Evolutionary conservation across 2,329 filamentous ascomycete species (phyloP).

Genomic region (Calcarisporium arbuscula): DNA sequence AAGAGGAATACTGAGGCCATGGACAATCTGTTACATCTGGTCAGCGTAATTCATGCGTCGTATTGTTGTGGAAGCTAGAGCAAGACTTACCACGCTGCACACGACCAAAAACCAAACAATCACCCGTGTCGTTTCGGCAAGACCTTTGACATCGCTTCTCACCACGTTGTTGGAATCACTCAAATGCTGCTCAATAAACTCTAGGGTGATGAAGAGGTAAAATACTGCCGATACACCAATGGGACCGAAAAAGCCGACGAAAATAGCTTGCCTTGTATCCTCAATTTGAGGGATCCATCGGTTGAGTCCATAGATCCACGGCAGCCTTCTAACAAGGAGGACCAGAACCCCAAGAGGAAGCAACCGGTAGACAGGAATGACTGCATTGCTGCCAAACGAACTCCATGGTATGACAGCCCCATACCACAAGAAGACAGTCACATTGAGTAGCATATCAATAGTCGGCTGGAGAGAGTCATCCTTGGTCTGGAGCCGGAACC

Average conservation of each 20-base stretch:
- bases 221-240: constrained; percentile 89
- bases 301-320: constrained; percentile 68
- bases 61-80: constrained; percentile 1
- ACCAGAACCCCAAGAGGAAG: constrained; percentile 69
- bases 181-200: constrained; percentile 57
- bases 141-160: constrained; percentile 57
- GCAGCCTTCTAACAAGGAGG: constrained; percentile 69
- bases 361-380: constrained; percentile 69
- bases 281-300: constrained; percentile 75
- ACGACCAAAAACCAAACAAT: constrained; percentile 83
- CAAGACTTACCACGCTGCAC: constrained; percentile 66
- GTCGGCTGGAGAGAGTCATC: constrained; percentile 93
- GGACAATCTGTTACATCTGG: constrained; percentile 55
- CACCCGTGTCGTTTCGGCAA: constrained; percentile 61
- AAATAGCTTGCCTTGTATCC: constrained; percentile 65
- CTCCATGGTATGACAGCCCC: constrained; percentile 80
- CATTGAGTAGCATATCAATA: constrained; percentile 89
- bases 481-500: constrained; percentile 82
- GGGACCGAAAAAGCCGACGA: constrained; percentile 89
- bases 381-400: constrained; percentile 56
- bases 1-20: constrained; percentile 75
- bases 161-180: constrained; percentile 50
- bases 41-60: too few species aligned
- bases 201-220: constrained; percentile 74
- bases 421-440: constrained; percentile 85